phyloP scores from a whole-genome alignment of 495 filamentous ascomycete genomes.

The Lophiostoma macrostomum region DNA sequence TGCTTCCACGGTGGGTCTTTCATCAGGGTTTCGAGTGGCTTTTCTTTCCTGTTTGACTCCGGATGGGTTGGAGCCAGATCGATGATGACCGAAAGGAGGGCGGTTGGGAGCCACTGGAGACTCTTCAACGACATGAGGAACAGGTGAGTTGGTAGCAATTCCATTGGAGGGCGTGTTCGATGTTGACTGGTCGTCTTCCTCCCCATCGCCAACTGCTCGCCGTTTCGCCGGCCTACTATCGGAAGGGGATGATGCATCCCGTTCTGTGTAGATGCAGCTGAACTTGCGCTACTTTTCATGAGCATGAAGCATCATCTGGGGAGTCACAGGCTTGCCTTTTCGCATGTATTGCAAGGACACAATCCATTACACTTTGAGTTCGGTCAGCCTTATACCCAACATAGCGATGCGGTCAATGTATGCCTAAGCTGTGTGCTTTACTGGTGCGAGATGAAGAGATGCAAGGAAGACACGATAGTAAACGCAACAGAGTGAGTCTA shows the following conservation, averaged over 20 bases:
- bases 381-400: slow-evolving; percentile 2
- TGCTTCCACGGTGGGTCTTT: slow-evolving; percentile 15
- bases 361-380: slow-evolving; percentile 62
- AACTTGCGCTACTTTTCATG: slow-evolving; percentile 27
- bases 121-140: background rate
- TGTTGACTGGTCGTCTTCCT: slow-evolving; percentile 7
- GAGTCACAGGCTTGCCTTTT: slow-evolving; percentile 20
- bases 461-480: no score
- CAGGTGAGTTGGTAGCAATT: slow-evolving; percentile 1
- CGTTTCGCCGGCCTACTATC: slow-evolving; percentile 20
- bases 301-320: background rate
- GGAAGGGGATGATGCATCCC: slow-evolving; percentile 25
- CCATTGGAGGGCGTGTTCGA: slow-evolving; percentile 21
- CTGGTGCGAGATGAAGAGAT: no score
- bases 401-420: background rate
- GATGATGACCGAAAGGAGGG: background rate
- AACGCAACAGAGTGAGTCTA: no score
- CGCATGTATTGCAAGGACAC: slow-evolving; percentile 64
- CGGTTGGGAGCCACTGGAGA: no score
- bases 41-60: slow-evolving; percentile 14
- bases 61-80: slow-evolving; percentile 2
- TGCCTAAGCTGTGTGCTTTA: no score
- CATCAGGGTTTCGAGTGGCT: slow-evolving; percentile 5
- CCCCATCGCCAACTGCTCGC: slow-evolving; percentile 12
- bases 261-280: slow-evolving; percentile 29